Percentiles rank a stretch among this genome's conserved stretches.
Evolutionary conservation across 192 early-diverging fungal species (phyloP).

Genomic region (Rhizophagus clarus): DNA sequence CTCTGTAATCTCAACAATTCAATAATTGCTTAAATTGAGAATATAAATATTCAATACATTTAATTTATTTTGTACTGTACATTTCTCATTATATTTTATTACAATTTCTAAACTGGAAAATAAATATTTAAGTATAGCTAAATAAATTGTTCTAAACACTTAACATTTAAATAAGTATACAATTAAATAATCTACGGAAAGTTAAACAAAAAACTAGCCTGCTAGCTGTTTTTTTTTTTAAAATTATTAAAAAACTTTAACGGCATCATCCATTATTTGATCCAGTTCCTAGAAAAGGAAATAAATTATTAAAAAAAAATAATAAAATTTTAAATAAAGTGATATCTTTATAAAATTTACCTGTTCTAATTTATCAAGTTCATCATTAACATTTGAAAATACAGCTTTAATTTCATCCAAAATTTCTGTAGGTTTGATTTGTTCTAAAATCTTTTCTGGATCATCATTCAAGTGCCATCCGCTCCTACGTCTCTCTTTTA

Average conservation of each 20-base stretch:
- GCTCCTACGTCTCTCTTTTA: constrained; percentile 27
- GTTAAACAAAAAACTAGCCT: neutral
- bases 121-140: no score
- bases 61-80: no score
- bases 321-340: neutral
- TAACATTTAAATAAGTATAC: no score
- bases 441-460: constrained; percentile 31
- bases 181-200: no score
- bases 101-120: no score
- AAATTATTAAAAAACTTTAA: constrained; percentile 35
- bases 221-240: neutral
- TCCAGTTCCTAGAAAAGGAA: constrained; percentile 40
- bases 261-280: constrained; percentile 39
- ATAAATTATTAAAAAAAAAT: neutral
- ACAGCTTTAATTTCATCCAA: constrained; percentile 34
- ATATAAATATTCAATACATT: no score
- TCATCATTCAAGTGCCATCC: constrained; percentile 27
- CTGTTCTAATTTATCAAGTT: constrained; percentile 36
- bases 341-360: constrained; percentile 17
- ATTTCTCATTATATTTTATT: no score
- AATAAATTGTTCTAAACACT: no score
- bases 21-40: no score
- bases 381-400: constrained; percentile 22
- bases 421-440: constrained; percentile 25
- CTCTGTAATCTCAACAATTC: no score